These are phyloP conservation scores for Purshia tridentata DNA, from an alignment of 306 rosid genomes.

Conservation along the genomic window DNA sequence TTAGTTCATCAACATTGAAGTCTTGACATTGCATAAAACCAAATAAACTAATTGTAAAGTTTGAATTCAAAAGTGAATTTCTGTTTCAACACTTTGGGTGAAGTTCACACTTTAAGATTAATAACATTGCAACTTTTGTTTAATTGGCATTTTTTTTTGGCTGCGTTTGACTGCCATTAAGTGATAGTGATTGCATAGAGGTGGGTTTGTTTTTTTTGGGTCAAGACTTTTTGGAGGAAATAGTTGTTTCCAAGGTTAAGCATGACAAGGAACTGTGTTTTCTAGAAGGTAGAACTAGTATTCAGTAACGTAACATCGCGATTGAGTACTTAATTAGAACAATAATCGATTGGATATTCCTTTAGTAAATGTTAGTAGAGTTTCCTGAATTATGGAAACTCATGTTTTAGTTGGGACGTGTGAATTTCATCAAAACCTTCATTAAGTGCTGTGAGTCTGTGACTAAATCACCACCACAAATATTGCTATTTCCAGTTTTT, in stretches of 20 bases:
- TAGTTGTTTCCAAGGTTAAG: background rate
- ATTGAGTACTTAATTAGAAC: background rate
- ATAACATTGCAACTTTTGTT: background rate
- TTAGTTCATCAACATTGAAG: background rate
- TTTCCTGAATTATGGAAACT: background rate
- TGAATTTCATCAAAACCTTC: background rate
- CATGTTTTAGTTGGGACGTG: background rate
- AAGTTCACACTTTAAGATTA: constrained; percentile 5
- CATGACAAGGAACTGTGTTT: background rate
- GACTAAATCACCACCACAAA: background rate
- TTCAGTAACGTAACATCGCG: too few relatives aligned
- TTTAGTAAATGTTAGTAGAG: too few relatives aligned
- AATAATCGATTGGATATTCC: background rate
- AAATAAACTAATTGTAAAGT: background rate
- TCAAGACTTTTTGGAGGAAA: background rate
- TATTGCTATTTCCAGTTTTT: background rate
- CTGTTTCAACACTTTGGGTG: constrained; percentile 4
- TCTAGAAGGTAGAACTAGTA: too few relatives aligned
- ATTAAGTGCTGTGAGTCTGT: background rate
- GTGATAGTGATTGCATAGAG: background rate
- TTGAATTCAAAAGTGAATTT: background rate
- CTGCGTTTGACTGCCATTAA: background rate
- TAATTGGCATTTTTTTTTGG: background rate
- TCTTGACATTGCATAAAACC: constrained; percentile 7
- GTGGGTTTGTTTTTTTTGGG: background rate